Percentiles rank a stretch among this genome's conserved stretches.
Evolutionary conservation across 2,329 filamentous ascomycete species (phyloP).

Genomic region (Pyrenochaeta sp.): DNA sequence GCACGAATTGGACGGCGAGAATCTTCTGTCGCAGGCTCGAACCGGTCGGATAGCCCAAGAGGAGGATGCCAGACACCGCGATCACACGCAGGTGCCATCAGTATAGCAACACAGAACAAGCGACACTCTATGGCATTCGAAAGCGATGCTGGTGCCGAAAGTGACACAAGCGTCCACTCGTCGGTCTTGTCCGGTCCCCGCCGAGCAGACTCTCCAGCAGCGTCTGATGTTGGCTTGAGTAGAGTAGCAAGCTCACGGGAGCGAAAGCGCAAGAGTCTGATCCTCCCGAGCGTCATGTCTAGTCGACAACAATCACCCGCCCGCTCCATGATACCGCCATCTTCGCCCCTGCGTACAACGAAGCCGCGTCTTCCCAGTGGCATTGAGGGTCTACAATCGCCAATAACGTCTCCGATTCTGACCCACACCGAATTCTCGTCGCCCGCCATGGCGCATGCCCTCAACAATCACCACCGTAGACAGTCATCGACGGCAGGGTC

Average conservation of each 20-base stretch:
- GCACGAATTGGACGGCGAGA: conserved; percentile 57
- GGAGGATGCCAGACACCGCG: conserved; percentile 86
- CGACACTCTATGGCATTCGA: conserved; percentile 82
- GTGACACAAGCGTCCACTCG: conserved; percentile 87
- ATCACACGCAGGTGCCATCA: conserved; percentile 73
- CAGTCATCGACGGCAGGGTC: conserved; percentile 92
- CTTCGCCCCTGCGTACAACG: conserved; percentile 85
- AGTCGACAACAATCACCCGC: conserved; percentile 90
- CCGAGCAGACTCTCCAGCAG: conserved; percentile 82
- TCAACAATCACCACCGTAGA: conserved; percentile 76
- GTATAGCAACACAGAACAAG: conserved; percentile 70
- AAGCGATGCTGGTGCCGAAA: conserved; percentile 82
- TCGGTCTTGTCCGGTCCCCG: conserved; percentile 75
- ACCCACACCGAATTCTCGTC: conserved; percentile 83
- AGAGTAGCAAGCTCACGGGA: conserved; percentile 81
- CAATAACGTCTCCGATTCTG: conserved; percentile 88
- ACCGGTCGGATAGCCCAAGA: conserved; percentile 86
- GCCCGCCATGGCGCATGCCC: conserved; percentile 65
- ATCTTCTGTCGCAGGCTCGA: conserved; percentile 76
- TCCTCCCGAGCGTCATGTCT: conserved; percentile 80
- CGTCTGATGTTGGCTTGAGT: conserved; percentile 82
- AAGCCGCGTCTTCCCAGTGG: conserved; percentile 76
- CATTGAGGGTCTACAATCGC: conserved; percentile 76
- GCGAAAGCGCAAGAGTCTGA: conserved; percentile 85
- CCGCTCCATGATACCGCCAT: conserved; percentile 70